These are phyloP conservation scores for Xylariaceae sp. DNA, from an alignment of 2,329 filamentous ascomycete species.

Conservation along the genomic window DNA sequence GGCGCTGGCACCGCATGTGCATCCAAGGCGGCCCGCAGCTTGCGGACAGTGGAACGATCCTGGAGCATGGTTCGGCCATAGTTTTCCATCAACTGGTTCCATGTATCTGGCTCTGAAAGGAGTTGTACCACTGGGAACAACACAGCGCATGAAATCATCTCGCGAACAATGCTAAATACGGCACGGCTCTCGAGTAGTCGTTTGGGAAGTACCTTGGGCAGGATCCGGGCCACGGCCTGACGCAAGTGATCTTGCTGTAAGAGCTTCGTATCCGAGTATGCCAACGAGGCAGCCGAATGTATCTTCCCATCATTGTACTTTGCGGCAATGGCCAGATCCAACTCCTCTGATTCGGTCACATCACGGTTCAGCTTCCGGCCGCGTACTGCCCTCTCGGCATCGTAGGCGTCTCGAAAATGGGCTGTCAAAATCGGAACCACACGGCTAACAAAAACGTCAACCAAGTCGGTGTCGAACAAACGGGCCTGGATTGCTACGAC, in stretches of 20 bases:
- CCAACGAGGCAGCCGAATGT: constrained; percentile 77
- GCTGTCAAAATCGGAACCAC: constrained; percentile 83
- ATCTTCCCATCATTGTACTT: constrained; percentile 87
- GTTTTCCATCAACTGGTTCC: constrained; percentile 94
- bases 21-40: constrained; percentile 84
- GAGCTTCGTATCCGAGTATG: constrained; percentile 76
- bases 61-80: constrained; percentile 82
- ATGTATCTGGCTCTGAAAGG: constrained; percentile 87
- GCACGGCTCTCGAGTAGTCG: constrained; percentile 72
- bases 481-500: constrained; percentile 66
- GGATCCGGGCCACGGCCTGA: constrained; percentile 62
- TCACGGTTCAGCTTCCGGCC: constrained; percentile 83
- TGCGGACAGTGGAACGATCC: constrained; percentile 90
- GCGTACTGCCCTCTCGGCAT: constrained; percentile 80
- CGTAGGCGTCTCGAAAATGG: constrained; percentile 85
- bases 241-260: constrained; percentile 87
- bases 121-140: constrained; percentile 74
- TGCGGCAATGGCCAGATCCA: constrained; percentile 90
- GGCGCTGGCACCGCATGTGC: constrained; percentile 84
- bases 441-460: constrained; percentile 74
- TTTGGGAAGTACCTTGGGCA: constrained; percentile 70
- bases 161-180: constrained; percentile 74
- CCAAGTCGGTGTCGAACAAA: constrained; percentile 70
- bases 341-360: constrained; percentile 92
- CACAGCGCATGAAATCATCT: constrained; percentile 91